Evolutionary conservation across 192 early-diverging fungal genomes (phyloP), one percentile per base, ranked within the genome.

Genomic region (Coemansia sp.): DNA sequence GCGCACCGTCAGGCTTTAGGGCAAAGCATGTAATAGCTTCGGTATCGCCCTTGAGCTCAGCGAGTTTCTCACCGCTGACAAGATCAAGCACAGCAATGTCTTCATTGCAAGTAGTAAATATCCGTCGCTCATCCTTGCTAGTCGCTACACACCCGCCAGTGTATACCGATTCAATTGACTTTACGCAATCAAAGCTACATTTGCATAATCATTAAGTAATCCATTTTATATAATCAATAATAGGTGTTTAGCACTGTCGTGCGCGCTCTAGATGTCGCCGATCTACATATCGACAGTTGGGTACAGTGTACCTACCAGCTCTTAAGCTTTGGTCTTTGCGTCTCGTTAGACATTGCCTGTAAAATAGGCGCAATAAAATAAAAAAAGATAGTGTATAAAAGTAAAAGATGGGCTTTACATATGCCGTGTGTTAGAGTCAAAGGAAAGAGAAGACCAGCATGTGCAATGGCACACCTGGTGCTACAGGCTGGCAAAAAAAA

Each of bases 1-100:
- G 85, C 53, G 85, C 75, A 24, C 88, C 89, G 69, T 97, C 87
- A 0, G 92, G 91, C 57, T 87, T 91, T 8, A 93, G 84, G 3
- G 92, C 89, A 81, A 98, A 90, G 8, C 89, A 90, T 6, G 95
- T 96, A 23, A 98, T 85, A 51, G 88, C 85, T 69, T 95, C 95
- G 6, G 92, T 87, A 59, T 95, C 93, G 23, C 92, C 92, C 71
- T 89, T 86, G 11, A 93, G 78, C 59, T 83, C 75, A 46, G 85
- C 84, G 0, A 89, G 51, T 60, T 84, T 82, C 36, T 85, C 82
- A 57, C 92, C 89, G 17, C 84, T 88, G 51, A 75, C 78, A 54
- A 94, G 75, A 59, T 92, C 87, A 17, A 90, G 84, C 21, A 95
- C 87, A 32, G 85, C 78, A 59, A 97, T 88, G 64, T 94, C 89